These are phyloP conservation scores for Magnolia changhungtana DNA, from an alignment of 164 flowering plant species.

Conservation along the genomic window DNA sequence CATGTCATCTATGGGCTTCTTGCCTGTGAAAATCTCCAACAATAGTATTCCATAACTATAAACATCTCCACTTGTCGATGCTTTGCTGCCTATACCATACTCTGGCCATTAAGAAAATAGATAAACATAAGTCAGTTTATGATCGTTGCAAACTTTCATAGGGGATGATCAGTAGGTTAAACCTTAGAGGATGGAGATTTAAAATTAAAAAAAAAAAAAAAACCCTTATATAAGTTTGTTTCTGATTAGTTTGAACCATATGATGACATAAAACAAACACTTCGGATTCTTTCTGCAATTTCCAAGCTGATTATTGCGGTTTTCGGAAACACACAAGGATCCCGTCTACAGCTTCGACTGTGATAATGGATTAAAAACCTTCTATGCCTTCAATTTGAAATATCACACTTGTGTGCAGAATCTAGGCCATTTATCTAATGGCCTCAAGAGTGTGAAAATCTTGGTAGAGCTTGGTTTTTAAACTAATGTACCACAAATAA, in stretches of 20 bases:
- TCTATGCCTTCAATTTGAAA: too few relatives aligned
- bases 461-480: too few relatives aligned
- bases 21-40: slow-evolving; percentile 15
- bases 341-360: too few relatives aligned
- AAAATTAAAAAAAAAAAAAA: too few relatives aligned
- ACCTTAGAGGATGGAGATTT: neutral
- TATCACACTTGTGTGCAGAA: too few relatives aligned
- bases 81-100: slow-evolving; percentile 22
- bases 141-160: neutral
- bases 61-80: slow-evolving; percentile 22
- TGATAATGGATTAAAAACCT: too few relatives aligned
- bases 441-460: too few relatives aligned
- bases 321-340: too few relatives aligned
- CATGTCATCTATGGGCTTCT: slow-evolving; percentile 8
- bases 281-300: neutral
- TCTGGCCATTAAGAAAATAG: slow-evolving; percentile 12
- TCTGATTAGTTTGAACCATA: neutral
- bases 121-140: neutral
- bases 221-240: neutral
- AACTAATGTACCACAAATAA: too few relatives aligned
- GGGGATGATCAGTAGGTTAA: neutral
- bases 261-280: neutral
- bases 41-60: slow-evolving; percentile 32
- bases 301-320: too few relatives aligned
- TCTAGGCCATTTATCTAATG: too few relatives aligned